phyloP scores from a whole-genome alignment of 1,284 basidiomycete genomes.

The Macrocystidia cucumis region DNA sequence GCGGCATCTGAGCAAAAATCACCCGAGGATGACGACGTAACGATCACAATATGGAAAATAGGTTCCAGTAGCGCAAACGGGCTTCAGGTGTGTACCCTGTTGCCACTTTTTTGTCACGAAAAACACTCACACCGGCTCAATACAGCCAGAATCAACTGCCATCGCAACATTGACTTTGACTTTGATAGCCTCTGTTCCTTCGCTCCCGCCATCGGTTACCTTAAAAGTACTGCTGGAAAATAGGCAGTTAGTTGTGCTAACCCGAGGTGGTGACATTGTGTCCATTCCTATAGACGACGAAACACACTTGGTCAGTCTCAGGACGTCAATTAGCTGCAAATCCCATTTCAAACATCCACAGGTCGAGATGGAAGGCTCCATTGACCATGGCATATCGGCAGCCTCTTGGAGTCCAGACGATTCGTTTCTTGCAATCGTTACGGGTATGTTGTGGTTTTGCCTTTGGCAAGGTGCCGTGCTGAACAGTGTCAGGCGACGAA shows the following conservation, averaged over 20 bases:
- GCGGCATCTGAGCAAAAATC: constrained; percentile 45
- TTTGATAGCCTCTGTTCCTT: constrained; percentile 26
- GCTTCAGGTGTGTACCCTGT: neutral
- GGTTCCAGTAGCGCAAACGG: constrained; percentile 9
- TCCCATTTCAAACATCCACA: constrained; percentile 19
- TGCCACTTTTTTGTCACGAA: no score
- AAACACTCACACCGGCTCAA: no score
- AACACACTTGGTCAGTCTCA: constrained; percentile 27
- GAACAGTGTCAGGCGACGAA: constrained; percentile 46
- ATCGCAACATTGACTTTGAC: constrained; percentile 23
- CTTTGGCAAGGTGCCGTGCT: constrained; percentile 1
- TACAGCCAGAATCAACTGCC: no score
- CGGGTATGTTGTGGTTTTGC: constrained; percentile 39
- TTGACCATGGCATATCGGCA: constrained; percentile 79
- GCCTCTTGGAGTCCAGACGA: constrained; percentile 92
- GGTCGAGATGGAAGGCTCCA: constrained; percentile 78
- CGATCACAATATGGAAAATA: constrained; percentile 54
- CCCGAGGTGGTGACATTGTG: constrained; percentile 74
- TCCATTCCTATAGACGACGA: constrained; percentile 53
- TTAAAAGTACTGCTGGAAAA: constrained; percentile 64
- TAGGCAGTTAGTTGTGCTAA: constrained; percentile 53
- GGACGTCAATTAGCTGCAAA: constrained; percentile 6
- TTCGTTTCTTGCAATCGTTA: constrained; percentile 73
- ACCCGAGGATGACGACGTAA: constrained; percentile 43
- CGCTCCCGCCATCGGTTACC: constrained; percentile 19